Evolutionary conservation across 164 flowering plant genomes (phyloP).

Genomic region (Santalum album): DNA sequence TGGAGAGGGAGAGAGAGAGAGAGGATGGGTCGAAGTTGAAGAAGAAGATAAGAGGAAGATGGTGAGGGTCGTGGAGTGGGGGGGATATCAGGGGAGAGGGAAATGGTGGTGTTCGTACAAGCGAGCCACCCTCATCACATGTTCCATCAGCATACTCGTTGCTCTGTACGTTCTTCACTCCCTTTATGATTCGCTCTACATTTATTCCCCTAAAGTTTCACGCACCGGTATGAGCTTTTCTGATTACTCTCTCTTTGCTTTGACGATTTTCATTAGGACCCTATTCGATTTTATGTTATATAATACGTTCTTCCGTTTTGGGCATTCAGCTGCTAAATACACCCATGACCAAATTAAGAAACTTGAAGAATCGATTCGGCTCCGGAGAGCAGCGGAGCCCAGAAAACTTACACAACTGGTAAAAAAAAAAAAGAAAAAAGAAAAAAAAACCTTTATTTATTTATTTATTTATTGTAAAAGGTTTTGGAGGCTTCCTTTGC

Average conservation of each 20-base stretch:
- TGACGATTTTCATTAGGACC: neutral
- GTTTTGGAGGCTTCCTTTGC: neutral
- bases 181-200: conserved; percentile 54
- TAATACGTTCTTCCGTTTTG: conserved; percentile 1
- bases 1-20: too few relatives aligned
- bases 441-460: too few relatives aligned
- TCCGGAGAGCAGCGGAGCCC: conserved; percentile 65
- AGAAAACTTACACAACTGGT: conserved; percentile 64
- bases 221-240: conserved; percentile 8
- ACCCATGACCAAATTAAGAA: conserved; percentile 73
- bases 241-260: neutral
- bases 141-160: conserved; percentile 63
- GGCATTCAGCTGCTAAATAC: conserved; percentile 47
- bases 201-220: conserved; percentile 33
- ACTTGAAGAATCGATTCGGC: conserved; percentile 76
- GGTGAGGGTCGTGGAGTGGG: too few relatives aligned
- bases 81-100: conserved; percentile 36
- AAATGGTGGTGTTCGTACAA: conserved; percentile 57
- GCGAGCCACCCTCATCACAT: conserved; percentile 57
- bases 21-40: conserved; percentile 38
- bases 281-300: conserved; percentile 3
- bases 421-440: too few relatives aligned
- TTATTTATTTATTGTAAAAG: too few relatives aligned
- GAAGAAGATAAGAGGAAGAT: too few relatives aligned
- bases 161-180: conserved; percentile 78